Base-by-base conservation (phyloP, 202 grass and related monocot species). In the Panicum hallii region DNA sequence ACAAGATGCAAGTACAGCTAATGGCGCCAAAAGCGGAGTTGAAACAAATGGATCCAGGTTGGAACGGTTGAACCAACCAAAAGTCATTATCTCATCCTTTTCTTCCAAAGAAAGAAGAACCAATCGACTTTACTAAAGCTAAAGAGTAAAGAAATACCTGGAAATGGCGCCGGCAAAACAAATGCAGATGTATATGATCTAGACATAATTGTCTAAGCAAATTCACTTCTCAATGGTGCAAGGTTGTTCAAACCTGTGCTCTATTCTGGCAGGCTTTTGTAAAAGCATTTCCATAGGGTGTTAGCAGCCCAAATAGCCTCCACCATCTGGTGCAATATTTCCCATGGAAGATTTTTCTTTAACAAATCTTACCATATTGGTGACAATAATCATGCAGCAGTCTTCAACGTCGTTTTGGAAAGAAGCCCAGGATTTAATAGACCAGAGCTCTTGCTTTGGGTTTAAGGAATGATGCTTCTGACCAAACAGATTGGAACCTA, bases 381-480 rank as follows among this genome's bases (percentile, higher is more conserved):
- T 50, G 45, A 32, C 13, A 50, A 14, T 32, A 50, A 32, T 10
- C 13, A 72, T 45, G 46, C 70, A 52, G 60, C 26, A 63, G 26
- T 63, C 5, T 62, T 63, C 28, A 63, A 30, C 11, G 14, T 13
- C 1, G 0, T 30, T 62, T 62, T 13, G 10, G 23, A 32, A 61
- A 61, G 22, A 28, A 61, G 2, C 22, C 11, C 68, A 30, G 5
- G 22, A 72, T 49, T 14, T 72, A 72, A 3, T 10, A 56, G 17
- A 57, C 17, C 42, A 71, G 5, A 48, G 22, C 6, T 49, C 23
- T 72, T 47, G 45, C 45, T 36, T 36, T 73, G 46, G 70, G 8
- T 20, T 52, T 34, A 19, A 73, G 26, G 28, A 73, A 36, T 73
- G 70, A 73, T 36, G 69, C 45, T 72, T 49, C 44, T 72, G 23